Conservation (phyloP, 805 yeast genomes). For the Candida endomychidarum region DNA sequence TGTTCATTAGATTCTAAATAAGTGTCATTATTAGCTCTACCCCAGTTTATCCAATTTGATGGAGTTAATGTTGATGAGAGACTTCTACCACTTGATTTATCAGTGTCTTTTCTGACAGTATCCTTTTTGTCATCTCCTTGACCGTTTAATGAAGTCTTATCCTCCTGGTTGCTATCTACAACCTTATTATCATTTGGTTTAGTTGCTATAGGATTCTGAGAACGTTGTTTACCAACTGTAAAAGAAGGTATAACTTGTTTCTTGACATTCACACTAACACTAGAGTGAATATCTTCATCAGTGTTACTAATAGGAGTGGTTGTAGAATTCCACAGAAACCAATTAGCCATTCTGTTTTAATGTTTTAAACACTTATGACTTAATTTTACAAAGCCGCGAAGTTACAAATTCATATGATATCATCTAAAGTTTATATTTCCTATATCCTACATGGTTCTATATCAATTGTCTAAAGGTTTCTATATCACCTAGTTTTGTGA, state of each 20-base stretch:
- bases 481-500: slow-evolving; percentile 11
- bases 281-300: too few relatives aligned
- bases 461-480: slow-evolving; percentile 5
- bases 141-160: not conserved
- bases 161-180: too few relatives aligned
- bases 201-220: too few relatives aligned
- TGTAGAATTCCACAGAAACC: slow-evolving; percentile 5
- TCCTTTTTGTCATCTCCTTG: not conserved
- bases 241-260: too few relatives aligned
- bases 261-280: too few relatives aligned
- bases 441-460: not conserved
- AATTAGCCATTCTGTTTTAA: slow-evolving; percentile 6
- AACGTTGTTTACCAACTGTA: too few relatives aligned
- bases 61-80: slow-evolving; percentile 14
- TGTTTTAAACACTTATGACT: too few relatives aligned
- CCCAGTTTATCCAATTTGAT: slow-evolving; percentile 17
- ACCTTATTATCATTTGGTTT: too few relatives aligned
- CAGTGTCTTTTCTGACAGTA: slow-evolving; percentile 1
- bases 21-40: slow-evolving; percentile 4
- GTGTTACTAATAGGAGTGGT: too few relatives aligned
- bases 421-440: too few relatives aligned
- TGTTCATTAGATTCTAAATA: slow-evolving; percentile 17
- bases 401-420: slow-evolving; percentile 6
- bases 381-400: not conserved
- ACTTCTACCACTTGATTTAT: slow-evolving; percentile 5